These are phyloP conservation scores for Didymella pomorum DNA, from an alignment of 2,329 filamentous ascomycete species.

Conservation along the genomic window DNA sequence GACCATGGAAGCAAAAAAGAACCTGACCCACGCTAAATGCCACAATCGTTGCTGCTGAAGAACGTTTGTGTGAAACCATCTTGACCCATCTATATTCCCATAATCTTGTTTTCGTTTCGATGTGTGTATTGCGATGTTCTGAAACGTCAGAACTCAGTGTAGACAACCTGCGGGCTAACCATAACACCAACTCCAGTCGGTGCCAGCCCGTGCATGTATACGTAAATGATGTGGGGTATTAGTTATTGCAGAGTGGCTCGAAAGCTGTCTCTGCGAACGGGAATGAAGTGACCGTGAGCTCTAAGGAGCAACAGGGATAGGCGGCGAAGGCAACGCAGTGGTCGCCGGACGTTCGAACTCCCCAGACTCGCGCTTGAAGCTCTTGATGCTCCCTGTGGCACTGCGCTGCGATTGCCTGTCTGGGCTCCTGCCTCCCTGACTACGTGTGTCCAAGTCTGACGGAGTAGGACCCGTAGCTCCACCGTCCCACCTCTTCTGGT, in stretches of 20 bases:
- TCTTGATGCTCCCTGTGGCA: slow-evolving; percentile 45
- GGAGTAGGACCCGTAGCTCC: slow-evolving; percentile 32
- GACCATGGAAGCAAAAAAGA: slow-evolving; percentile 28
- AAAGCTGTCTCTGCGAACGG: background rate
- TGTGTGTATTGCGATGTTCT: slow-evolving; percentile 24
- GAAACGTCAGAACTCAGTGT: slow-evolving; percentile 12
- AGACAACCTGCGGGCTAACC: slow-evolving; percentile 6
- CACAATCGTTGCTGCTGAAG: slow-evolving; percentile 45
- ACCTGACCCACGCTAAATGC: slow-evolving; percentile 51
- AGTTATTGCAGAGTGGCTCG: background rate
- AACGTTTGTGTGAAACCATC: slow-evolving; percentile 24
- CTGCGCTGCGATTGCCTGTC: slow-evolving; percentile 47
- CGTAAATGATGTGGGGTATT: slow-evolving; percentile 17
- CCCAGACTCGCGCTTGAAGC: slow-evolving; percentile 45
- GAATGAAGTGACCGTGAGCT: background rate
- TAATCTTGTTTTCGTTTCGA: slow-evolving; percentile 31
- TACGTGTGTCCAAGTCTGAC: slow-evolving; percentile 37
- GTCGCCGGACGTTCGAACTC: slow-evolving; percentile 34
- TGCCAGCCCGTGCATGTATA: slow-evolving; percentile 38
- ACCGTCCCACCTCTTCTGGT: slow-evolving; percentile 43
- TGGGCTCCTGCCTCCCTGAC: slow-evolving; percentile 42
- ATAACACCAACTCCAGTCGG: slow-evolving; percentile 35
- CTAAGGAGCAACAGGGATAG: slow-evolving; percentile 27
- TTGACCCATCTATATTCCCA: slow-evolving; percentile 25
- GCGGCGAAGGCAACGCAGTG: slow-evolving; percentile 30